Conservation (phyloP, 805 yeast genomes). For the Metschnikowia gelsemii region DNA sequence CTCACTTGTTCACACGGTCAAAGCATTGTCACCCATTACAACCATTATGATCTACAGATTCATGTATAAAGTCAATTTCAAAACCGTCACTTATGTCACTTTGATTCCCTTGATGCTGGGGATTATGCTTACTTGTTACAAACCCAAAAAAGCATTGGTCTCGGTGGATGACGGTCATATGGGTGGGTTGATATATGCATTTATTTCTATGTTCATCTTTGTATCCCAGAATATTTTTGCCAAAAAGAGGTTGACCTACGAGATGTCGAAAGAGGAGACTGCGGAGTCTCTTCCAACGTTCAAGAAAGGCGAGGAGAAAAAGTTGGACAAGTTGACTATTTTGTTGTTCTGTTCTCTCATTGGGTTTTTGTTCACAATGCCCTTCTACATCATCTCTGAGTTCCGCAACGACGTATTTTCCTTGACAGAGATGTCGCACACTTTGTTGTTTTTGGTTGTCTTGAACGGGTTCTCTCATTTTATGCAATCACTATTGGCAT, state of each 20-base stretch:
- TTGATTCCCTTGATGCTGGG: slow-evolving; percentile 78
- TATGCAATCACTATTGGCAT: slow-evolving; percentile 69
- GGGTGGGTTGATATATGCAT: slow-evolving; percentile 50
- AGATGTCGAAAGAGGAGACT: slow-evolving; percentile 24
- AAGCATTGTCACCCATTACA: slow-evolving; percentile 85
- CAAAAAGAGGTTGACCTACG: slow-evolving; percentile 62
- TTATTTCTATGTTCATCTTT: slow-evolving; percentile 61
- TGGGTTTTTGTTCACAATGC: slow-evolving; percentile 67
- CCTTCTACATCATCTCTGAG: slow-evolving; percentile 63
- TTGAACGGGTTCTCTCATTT: slow-evolving; percentile 73
- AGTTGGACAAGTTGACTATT: slow-evolving; percentile 69
- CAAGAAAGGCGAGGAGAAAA: slow-evolving; percentile 28
- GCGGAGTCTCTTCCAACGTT: slow-evolving; percentile 25
- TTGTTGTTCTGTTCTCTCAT: slow-evolving; percentile 67
- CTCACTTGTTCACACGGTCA: slow-evolving; percentile 91
- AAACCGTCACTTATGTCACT: slow-evolving; percentile 68
- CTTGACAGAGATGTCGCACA: slow-evolving; percentile 30
- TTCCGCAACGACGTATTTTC: slow-evolving; percentile 29
- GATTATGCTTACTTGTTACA: slow-evolving; percentile 74
- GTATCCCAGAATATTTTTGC: slow-evolving; percentile 80
- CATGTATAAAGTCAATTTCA: slow-evolving; percentile 58
- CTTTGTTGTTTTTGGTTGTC: slow-evolving; percentile 41
- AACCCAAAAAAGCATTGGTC: slow-evolving; percentile 35
- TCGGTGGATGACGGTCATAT: slow-evolving; percentile 20
- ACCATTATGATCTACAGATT: slow-evolving; percentile 79